Conservation (phyloP, 371 early-diverging fungal genomes). For the Phascolomyces articulosus region DNA sequence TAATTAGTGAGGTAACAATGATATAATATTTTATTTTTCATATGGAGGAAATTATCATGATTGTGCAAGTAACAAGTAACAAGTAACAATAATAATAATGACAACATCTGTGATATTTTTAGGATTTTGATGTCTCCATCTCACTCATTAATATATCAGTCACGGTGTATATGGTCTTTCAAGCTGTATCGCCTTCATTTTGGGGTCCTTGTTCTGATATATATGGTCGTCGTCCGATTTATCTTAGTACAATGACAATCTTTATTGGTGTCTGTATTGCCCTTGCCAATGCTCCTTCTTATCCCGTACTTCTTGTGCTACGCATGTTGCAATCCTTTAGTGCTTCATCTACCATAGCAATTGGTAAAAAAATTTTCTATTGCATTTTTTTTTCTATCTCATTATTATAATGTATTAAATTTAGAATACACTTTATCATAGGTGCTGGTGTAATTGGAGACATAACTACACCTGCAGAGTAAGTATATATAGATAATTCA, state of each 20-base stretch:
- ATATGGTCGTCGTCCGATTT: conserved; percentile 25
- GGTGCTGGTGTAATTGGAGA: conserved; percentile 47
- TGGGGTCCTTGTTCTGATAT: conserved; percentile 27
- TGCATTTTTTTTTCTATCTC: background rate
- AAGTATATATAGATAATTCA: conserved; percentile 12
- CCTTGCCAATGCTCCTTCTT: conserved; percentile 52
- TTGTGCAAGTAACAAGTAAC: background rate
- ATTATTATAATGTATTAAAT: too few relatives aligned
- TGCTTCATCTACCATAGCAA: conserved; percentile 57
- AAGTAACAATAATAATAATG: background rate
- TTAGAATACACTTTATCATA: too few relatives aligned
- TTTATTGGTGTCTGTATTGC: conserved; percentile 58
- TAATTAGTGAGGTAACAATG: conserved; percentile 21
- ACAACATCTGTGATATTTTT: background rate
- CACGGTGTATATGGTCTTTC: conserved; percentile 25
- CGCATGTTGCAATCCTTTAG: conserved; percentile 66
- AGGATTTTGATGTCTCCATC: conserved; percentile 16
- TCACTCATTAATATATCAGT: conserved; percentile 19
- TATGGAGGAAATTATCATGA: too few relatives aligned
- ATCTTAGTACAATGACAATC: conserved; percentile 52
- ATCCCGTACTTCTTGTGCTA: conserved; percentile 52
- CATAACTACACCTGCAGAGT: conserved; percentile 53
- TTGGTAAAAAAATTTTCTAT: conserved; percentile 33
- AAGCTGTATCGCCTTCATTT: conserved; percentile 24
- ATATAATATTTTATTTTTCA: background rate